Evolutionary conservation across 768 basidiomycete species (phyloP).

Genomic region (Boletus vinaceobasis): DNA sequence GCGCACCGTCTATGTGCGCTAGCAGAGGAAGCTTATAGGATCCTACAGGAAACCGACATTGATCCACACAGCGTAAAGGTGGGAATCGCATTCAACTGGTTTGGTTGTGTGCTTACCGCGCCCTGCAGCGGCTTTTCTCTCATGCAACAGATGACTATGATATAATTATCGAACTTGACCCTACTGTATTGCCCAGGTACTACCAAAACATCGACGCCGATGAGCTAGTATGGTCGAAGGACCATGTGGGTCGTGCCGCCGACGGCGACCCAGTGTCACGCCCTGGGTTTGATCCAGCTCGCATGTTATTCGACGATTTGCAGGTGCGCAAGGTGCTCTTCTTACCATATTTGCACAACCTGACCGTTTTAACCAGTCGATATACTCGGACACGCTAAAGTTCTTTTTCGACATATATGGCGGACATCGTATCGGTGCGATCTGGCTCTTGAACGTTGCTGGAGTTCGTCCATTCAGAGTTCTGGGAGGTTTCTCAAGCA

Average conservation of each 20-base stretch:
- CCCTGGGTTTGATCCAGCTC: constrained; percentile 81
- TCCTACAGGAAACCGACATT: constrained; percentile 49
- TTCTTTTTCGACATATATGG: constrained; percentile 86
- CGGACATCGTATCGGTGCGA: constrained; percentile 71
- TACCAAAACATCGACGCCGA: constrained; percentile 64
- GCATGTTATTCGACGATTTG: constrained; percentile 63
- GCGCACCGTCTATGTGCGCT: constrained; percentile 70
- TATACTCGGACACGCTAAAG: constrained; percentile 73
- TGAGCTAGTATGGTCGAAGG: constrained; percentile 41
- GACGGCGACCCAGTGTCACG: constrained; percentile 35
- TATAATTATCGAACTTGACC: constrained; percentile 73
- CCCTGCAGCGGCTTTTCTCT: constrained; percentile 69
- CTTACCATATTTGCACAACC: not conserved
- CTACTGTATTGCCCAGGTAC: constrained; percentile 63
- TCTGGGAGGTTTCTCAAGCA: constrained; percentile 74
- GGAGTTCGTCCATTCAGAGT: constrained; percentile 71
- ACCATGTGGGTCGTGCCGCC: constrained; percentile 27
- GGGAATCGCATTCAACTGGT: constrained; percentile 10
- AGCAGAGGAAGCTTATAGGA: constrained; percentile 70
- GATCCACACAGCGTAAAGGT: constrained; percentile 62
- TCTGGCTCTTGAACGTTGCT: constrained; percentile 80
- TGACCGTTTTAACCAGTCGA: constrained; percentile 40
- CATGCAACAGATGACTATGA: constrained; percentile 87
- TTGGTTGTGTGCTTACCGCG: not conserved
- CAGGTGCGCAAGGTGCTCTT: constrained; percentile 47